Evolutionary conservation across 345 rosid genomes (phyloP).

Genomic region (Microcos paniculata): DNA sequence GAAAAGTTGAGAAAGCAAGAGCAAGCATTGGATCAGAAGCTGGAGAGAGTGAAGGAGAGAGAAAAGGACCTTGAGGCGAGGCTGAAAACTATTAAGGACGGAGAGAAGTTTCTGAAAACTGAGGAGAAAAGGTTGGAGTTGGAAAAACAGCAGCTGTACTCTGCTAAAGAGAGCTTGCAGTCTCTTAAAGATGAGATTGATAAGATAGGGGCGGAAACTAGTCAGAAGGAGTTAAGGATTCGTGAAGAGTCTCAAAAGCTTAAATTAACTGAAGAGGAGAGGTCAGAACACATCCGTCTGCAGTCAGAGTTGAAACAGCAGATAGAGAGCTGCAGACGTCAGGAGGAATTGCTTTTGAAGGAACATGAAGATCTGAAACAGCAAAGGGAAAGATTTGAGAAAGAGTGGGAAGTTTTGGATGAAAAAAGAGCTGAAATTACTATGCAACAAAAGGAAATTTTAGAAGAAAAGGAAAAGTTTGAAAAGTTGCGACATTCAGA

Average conservation of each 20-base stretch:
- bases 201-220: slow-evolving; percentile 55
- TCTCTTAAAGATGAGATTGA: slow-evolving; percentile 63
- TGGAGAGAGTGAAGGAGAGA: slow-evolving; percentile 65
- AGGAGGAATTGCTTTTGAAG: slow-evolving; percentile 59
- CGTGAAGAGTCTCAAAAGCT: slow-evolving; percentile 57
- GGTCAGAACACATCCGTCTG: slow-evolving; percentile 55
- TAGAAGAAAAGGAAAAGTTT: slow-evolving; percentile 48
- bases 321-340: slow-evolving; percentile 49
- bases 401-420: slow-evolving; percentile 77
- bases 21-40: slow-evolving; percentile 49
- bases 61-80: slow-evolving; percentile 66
- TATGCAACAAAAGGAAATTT: slow-evolving; percentile 42
- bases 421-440: slow-evolving; percentile 53
- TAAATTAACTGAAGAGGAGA: slow-evolving; percentile 57
- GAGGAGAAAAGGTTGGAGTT: slow-evolving; percentile 62
- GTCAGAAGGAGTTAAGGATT: slow-evolving; percentile 55
- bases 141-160: slow-evolving; percentile 47
- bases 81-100: slow-evolving; percentile 52
- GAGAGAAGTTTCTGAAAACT: slow-evolving; percentile 50
- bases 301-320: slow-evolving; percentile 69
- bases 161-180: slow-evolving; percentile 52
- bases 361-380: slow-evolving; percentile 63
- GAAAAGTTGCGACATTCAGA: slow-evolving; percentile 39
- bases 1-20: slow-evolving; percentile 58
- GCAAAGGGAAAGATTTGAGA: slow-evolving; percentile 74